These are phyloP conservation scores for Gamarada debralockiae DNA, from an alignment of 495 filamentous ascomycete genomes.

Conservation along the genomic window DNA sequence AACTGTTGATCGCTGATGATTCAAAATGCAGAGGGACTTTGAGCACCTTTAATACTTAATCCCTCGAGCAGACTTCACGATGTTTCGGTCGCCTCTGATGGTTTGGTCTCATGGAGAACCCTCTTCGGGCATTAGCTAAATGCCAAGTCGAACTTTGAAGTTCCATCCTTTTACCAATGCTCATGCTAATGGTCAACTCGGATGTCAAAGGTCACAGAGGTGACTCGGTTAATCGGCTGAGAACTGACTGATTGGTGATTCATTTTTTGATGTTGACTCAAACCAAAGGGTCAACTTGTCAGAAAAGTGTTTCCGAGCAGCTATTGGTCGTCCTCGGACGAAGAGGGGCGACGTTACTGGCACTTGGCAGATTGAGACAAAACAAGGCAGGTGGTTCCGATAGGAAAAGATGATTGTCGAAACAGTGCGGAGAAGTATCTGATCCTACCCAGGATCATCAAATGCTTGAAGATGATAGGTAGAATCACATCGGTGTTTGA, in stretches of 20 bases:
- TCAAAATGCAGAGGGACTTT: constrained; percentile 15
- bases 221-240: neutral
- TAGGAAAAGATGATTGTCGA: constrained; percentile 5
- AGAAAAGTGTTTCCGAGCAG: constrained; percentile 7
- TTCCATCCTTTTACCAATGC: neutral
- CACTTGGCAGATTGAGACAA: neutral
- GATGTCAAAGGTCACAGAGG: neutral
- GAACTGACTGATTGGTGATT: neutral
- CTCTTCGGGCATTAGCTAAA: neutral
- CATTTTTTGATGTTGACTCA: neutral
- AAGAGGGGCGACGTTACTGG: neutral
- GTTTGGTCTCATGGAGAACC: neutral
- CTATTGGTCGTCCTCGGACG: neutral
- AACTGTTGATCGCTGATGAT: constrained; percentile 26
- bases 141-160: neutral
- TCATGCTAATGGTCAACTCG: neutral
- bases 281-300: constrained; percentile 5
- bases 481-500: constrained; percentile 9
- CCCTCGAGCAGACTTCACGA: neutral
- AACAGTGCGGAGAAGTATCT: constrained; percentile 18
- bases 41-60: constrained; percentile 22
- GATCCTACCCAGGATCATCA: neutral
- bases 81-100: neutral
- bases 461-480: neutral
- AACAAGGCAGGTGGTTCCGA: constrained; percentile 13